Conservation (phyloP, 306 rosid genomes). For the Argentina anserina region DNA sequence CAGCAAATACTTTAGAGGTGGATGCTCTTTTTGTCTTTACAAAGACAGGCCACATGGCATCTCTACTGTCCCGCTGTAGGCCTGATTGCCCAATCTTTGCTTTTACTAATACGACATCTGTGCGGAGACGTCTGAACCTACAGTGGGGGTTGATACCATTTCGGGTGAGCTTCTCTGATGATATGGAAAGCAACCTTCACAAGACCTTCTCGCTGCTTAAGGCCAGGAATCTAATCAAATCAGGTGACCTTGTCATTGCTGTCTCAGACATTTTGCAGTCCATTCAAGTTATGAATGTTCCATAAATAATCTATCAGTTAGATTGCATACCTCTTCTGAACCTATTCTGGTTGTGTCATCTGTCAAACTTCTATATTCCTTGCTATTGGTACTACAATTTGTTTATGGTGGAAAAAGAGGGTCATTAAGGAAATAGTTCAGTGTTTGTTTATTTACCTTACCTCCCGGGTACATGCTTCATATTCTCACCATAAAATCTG, state of each 20-base stretch:
- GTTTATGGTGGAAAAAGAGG: constrained; percentile 1
- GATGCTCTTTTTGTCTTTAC: constrained; percentile 94
- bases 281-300: constrained; percentile 96
- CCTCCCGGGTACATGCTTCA: neutral
- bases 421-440: neutral
- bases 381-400: neutral
- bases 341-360: neutral
- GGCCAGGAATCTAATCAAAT: constrained; percentile 92
- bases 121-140: constrained; percentile 85
- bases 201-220: constrained; percentile 86
- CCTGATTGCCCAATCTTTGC: constrained; percentile 99
- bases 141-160: constrained; percentile 99
- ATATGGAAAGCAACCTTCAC: constrained; percentile 94
- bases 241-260: constrained; percentile 97
- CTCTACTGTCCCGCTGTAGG: constrained; percentile 90
- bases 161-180: constrained; percentile 85
- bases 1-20: constrained; percentile 93
- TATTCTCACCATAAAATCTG: neutral
- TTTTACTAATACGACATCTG: constrained; percentile 69
- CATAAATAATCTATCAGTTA: constrained; percentile 29
- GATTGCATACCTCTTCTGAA: constrained; percentile 15
- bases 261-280: constrained; percentile 96
- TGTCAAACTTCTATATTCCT: neutral
- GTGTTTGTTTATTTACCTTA: neutral
- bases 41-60: constrained; percentile 94